These are phyloP conservation scores for Pestalotiopsis sp. DNA, from an alignment of 2,329 filamentous ascomycete genomes.

Conservation along the genomic window DNA sequence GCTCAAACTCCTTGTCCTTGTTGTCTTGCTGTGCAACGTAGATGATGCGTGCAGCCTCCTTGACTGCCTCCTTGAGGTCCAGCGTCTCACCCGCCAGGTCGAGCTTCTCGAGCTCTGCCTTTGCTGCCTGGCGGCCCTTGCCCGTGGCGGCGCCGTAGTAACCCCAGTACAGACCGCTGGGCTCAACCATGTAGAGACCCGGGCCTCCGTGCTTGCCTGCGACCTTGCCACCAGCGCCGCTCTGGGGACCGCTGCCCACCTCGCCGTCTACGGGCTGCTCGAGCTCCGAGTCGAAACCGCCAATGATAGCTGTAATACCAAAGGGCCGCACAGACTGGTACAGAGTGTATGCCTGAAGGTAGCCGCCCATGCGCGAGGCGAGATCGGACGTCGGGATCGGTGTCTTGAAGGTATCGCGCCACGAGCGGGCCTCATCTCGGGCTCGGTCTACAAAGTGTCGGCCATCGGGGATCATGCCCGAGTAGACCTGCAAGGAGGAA, in stretches of 20 bases:
- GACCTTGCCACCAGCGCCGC: conserved; percentile 82
- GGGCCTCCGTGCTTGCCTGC: conserved; percentile 79
- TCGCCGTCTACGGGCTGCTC: conserved; percentile 86
- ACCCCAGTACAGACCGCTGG: conserved; percentile 95
- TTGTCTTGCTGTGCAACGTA: conserved; percentile 97
- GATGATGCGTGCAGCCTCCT: conserved; percentile 95
- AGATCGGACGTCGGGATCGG: conserved; percentile 88
- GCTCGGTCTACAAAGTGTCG: conserved; percentile 93
- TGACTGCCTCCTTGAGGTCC: conserved; percentile 83
- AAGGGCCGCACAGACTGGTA: conserved; percentile 97
- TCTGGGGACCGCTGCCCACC: conserved; percentile 77
- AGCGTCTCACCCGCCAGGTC: conserved; percentile 78
- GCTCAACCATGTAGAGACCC: conserved; percentile 98
- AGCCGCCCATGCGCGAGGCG: conserved; percentile 89
- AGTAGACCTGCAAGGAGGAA: conserved; percentile 67
- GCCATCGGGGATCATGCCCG: conserved; percentile 91
- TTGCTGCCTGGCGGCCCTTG: conserved; percentile 94
- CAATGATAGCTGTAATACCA: conserved; percentile 92
- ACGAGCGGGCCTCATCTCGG: conserved; percentile 87
- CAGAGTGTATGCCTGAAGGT: conserved; percentile 95
- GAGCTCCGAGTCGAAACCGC: conserved; percentile 87
- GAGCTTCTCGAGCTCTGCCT: conserved; percentile 97
- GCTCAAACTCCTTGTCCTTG: conserved; percentile 99
- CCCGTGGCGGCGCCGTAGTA: conserved; percentile 98
- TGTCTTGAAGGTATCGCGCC: conserved; percentile 92